These are phyloP conservation scores for Fusarium foetens DNA, from an alignment of 2,329 filamentous ascomycete species.

Conservation along the genomic window DNA sequence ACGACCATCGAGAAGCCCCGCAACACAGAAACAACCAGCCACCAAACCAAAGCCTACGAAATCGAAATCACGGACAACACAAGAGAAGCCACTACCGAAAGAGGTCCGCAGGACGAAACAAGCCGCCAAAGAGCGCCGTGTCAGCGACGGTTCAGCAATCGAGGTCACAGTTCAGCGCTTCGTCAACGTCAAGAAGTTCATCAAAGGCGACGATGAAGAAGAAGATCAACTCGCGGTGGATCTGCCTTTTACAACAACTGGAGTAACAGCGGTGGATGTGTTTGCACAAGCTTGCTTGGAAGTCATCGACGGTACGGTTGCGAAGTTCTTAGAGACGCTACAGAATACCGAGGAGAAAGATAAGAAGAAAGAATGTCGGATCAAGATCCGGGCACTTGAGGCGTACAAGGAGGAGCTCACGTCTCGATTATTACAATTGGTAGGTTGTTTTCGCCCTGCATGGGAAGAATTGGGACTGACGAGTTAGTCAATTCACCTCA, in stretches of 20 bases:
- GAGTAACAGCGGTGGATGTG: conserved; percentile 72
- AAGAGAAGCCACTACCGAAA: conserved; percentile 38
- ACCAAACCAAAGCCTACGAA: conserved; percentile 37
- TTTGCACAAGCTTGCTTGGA: conserved; percentile 70
- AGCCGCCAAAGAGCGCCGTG: conserved; percentile 34
- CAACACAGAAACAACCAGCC: conserved; percentile 54
- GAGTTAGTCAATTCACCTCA: conserved; percentile 66
- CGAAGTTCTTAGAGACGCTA: conserved; percentile 57
- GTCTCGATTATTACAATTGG: conserved; percentile 67
- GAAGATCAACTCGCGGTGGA: conserved; percentile 59
- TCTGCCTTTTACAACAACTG: conserved; percentile 65
- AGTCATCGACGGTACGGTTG: conserved; percentile 62
- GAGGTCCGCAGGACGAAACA: conserved; percentile 33
- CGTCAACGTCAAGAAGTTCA: conserved; percentile 56
- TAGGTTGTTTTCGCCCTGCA: conserved; percentile 48
- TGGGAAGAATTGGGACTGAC: conserved; percentile 6
- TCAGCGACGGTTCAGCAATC: conserved; percentile 50
- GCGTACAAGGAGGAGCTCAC: conserved; percentile 68
- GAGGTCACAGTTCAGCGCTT: conserved; percentile 71
- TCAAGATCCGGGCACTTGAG: conserved; percentile 66
- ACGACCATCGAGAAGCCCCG: conserved; percentile 52
- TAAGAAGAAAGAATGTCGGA: conserved; percentile 63
- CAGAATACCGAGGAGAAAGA: conserved; percentile 55
- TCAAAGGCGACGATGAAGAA: conserved; percentile 53
- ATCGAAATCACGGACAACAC: conserved; percentile 31